Evolutionary conservation across 2,329 filamentous ascomycete species (phyloP), one percentile per base, ranked within the genome.

Genomic region (Talaromyces sp.): DNA sequence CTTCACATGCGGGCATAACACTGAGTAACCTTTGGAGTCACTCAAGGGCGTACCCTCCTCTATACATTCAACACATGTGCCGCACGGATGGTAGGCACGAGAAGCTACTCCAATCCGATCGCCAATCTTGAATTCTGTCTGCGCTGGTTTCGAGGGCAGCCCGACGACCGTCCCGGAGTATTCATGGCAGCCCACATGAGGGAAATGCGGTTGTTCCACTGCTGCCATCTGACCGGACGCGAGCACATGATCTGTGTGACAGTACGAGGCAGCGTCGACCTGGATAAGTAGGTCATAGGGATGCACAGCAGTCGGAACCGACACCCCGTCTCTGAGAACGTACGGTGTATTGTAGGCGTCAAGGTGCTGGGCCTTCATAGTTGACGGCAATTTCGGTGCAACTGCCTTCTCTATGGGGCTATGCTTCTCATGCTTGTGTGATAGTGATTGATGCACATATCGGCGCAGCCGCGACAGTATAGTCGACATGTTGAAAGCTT

Each of bases 241-340:
- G n/a, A 78, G 67, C 12, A 77, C 70, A 40, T 66, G 70, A 61
- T 78, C 76, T 12, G 78, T 81, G 66, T 81, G 79, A 68, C 78
- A 81, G 67, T 82, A 82, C 0, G 78, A 80, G 12, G 78, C 79
- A 5, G 79, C 79, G 56, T 78, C 74, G 47, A 82, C 79, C 59
- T 74, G 74, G 67, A 82, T 75, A 14, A 82, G 73, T 28, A 82
- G 59, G 62, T 81, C 79, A 63, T 80, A 64, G 1, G 73, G 70
- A 27, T 67, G 74, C 40, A 80, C 75, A 59, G 82, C 75, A n/a
- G 74, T 75, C 0, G 79, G 72, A 16, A 70, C 65, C 4, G 68
- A 65, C 12, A 65, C 59, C 5, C 40, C 65, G n/a, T 64, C 61
- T 33, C 59, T 61, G 50, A 69, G 64, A 8, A 63, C 65, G 59